phyloP scores from a whole-genome alignment of 2,329 filamentous ascomycete genomes.

The Alternaria incomplexa region DNA sequence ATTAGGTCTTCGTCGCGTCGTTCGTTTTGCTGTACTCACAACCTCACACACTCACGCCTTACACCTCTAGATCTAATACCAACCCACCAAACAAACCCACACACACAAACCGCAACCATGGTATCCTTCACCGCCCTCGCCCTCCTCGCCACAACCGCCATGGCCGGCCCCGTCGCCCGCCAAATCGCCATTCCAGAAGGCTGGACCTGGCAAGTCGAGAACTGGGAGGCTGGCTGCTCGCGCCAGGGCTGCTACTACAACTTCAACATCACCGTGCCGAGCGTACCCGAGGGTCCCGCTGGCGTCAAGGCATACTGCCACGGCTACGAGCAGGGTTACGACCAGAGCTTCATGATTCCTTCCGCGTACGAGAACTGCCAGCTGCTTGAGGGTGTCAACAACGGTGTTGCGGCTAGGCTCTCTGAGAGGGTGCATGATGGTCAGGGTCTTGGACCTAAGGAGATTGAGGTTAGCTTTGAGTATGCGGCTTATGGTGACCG shows the following conservation, averaged over 20 bases:
- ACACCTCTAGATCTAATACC: background rate
- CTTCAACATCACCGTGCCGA: constrained; percentile 30
- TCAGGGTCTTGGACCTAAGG: background rate
- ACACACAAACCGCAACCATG: constrained; percentile 2
- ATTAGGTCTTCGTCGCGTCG: background rate
- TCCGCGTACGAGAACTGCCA: constrained; percentile 10
- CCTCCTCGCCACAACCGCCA: constrained; percentile 9
- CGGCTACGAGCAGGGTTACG: constrained; percentile 21
- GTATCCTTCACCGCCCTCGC: constrained; percentile 17
- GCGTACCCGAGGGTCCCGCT: constrained; percentile 8
- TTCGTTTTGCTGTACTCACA: background rate
- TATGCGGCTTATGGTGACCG: background rate
- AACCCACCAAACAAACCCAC: background rate
- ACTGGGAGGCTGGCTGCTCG: constrained; percentile 24
- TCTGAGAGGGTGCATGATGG: constrained; percentile 1
- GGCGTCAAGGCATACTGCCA: constrained; percentile 24
- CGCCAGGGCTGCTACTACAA: constrained; percentile 28
- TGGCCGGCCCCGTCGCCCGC: constrained; percentile 12
- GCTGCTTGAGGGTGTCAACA: constrained; percentile 23
- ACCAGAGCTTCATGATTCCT: constrained; percentile 10
- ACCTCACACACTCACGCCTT: background rate
- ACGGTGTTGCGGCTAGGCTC: constrained; percentile 22
- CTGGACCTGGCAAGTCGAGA: constrained; percentile 27
- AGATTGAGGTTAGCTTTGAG: background rate
- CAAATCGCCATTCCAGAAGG: constrained; percentile 16